Evolutionary conservation across 2,329 filamentous ascomycete genomes (phyloP).

Genomic region (Diaporthe sp.): DNA sequence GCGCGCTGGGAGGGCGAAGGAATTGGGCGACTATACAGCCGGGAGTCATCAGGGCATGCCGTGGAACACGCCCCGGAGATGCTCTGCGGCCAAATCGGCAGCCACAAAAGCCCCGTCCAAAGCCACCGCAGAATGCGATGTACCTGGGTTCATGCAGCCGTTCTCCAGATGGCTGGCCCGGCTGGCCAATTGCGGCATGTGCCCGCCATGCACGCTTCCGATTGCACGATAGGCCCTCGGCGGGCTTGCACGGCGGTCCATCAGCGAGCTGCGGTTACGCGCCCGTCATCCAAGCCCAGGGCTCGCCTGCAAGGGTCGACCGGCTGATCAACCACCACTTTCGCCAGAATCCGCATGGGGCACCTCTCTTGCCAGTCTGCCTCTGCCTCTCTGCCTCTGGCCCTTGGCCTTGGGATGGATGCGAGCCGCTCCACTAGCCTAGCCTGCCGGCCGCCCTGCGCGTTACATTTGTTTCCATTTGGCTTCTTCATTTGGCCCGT

Average conservation of each 20-base stretch:
- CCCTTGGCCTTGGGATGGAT: slow-evolving; percentile 14
- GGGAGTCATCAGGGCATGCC: slow-evolving; percentile 46
- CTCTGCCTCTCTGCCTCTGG: background rate
- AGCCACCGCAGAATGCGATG: slow-evolving; percentile 40
- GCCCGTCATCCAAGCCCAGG: slow-evolving; percentile 54
- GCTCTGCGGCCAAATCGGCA: slow-evolving; percentile 53
- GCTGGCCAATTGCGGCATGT: slow-evolving; percentile 58
- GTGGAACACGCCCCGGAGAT: slow-evolving; percentile 50
- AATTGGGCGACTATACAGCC: slow-evolving; percentile 31
- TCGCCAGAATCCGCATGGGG: slow-evolving; percentile 36
- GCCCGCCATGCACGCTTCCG: slow-evolving; percentile 56
- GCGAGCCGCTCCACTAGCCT: slow-evolving; percentile 37
- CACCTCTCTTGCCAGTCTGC: background rate
- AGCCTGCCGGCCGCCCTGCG: slow-evolving; percentile 31
- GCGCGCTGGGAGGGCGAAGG: slow-evolving; percentile 42
- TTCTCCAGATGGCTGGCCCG: slow-evolving; percentile 37
- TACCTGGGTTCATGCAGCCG: slow-evolving; percentile 39
- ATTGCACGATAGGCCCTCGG: slow-evolving; percentile 61
- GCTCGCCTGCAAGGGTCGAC: slow-evolving; percentile 56
- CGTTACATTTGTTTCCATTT: slow-evolving; percentile 24
- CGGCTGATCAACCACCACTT: slow-evolving; percentile 40
- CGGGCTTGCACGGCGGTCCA: slow-evolving; percentile 60
- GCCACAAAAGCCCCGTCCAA: slow-evolving; percentile 45
- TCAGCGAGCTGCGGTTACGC: slow-evolving; percentile 66
- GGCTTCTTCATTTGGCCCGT: slow-evolving; percentile 16